Percentiles rank a stretch among this genome's conserved stretches.
phyloP scores from a whole-genome alignment of 2,329 filamentous ascomycete species.

The Aaosphaeria arxii region DNA sequence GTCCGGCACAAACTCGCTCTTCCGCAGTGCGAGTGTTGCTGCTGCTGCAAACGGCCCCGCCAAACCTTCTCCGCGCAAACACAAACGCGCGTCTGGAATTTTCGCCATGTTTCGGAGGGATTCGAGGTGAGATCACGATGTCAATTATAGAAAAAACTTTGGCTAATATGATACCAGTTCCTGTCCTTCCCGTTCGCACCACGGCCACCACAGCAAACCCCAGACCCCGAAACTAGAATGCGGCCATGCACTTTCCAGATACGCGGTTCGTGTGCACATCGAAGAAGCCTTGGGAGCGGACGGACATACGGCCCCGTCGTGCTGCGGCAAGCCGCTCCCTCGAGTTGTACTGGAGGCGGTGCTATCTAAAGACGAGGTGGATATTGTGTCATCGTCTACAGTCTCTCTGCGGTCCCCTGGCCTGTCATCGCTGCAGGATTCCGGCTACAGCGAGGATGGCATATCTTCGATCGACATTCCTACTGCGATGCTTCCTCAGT shows the following conservation, averaged over 20 bases:
- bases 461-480: constrained; percentile 19
- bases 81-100: constrained; percentile 25
- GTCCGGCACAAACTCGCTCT: constrained; percentile 16
- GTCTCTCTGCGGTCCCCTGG: constrained; percentile 12
- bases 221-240: constrained; percentile 25
- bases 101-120: constrained; percentile 33
- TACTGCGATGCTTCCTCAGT: constrained; percentile 3
- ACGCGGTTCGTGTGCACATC: constrained; percentile 28
- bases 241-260: constrained; percentile 27
- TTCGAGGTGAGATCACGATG: constrained; percentile 16
- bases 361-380: constrained; percentile 37
- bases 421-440: constrained; percentile 16
- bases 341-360: constrained; percentile 37
- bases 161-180: constrained; percentile 7
- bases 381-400: constrained; percentile 17
- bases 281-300: constrained; percentile 33
- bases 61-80: constrained; percentile 11
- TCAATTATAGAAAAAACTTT: too few relatives aligned
- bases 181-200: constrained; percentile 24
- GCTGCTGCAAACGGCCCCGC: constrained; percentile 6
- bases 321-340: constrained; percentile 42
- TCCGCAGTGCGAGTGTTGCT: constrained; percentile 19
- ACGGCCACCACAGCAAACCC: constrained; percentile 19
- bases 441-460: constrained; percentile 25
- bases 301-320: constrained; percentile 32